Conservation (phyloP, 2,329 filamentous ascomycete genomes). For the Pyrenochaeta sp. region DNA sequence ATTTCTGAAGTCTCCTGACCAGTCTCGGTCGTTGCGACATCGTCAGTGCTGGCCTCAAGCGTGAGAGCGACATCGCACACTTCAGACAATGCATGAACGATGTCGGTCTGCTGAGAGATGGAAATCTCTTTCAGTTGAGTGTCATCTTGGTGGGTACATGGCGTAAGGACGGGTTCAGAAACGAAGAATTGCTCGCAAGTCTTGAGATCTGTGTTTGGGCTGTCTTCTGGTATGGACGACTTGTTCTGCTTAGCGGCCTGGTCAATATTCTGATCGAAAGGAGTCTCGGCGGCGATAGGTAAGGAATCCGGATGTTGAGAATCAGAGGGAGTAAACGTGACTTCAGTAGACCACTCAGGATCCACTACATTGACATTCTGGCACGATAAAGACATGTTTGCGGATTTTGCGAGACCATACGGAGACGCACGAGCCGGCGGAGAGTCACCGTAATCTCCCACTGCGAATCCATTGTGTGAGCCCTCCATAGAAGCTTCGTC, state of each 20-base stretch:
- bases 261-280: background rate
- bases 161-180: background rate
- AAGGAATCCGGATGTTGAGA: too few relatives aligned
- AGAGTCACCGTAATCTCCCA: background rate
- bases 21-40: background rate
- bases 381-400: background rate
- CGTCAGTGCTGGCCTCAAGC: background rate
- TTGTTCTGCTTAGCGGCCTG: background rate
- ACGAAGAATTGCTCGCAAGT: background rate
- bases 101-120: background rate
- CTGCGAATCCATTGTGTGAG: background rate
- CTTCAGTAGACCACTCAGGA: too few relatives aligned
- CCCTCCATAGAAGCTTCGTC: background rate
- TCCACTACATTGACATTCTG: background rate
- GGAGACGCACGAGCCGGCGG: background rate
- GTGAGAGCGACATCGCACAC: background rate
- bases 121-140: background rate
- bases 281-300: too few relatives aligned
- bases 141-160: background rate
- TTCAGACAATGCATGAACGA: background rate
- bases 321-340: too few relatives aligned
- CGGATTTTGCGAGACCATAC: background rate
- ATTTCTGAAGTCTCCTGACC: background rate
- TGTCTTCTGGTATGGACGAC: background rate
- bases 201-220: background rate